Evolutionary conservation across 306 rosid species (phyloP).

Genomic region (Comarum palustre): DNA sequence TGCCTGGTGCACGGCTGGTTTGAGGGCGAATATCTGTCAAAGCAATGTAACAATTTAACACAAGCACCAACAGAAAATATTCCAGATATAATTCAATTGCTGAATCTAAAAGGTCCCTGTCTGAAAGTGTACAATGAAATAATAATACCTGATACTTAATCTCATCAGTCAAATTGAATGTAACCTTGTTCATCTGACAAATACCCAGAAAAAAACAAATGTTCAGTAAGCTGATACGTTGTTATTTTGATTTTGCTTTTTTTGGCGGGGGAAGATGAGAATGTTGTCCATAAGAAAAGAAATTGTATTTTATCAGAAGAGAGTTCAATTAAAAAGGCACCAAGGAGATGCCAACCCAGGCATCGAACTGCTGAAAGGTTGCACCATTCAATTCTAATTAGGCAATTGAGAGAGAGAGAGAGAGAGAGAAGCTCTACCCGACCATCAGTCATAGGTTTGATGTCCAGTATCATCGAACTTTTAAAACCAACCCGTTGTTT

Average conservation of each 20-base stretch:
- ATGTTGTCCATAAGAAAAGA: background rate
- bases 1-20: constrained; percentile 95
- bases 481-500: constrained; percentile 84
- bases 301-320: background rate
- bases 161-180: constrained; percentile 90
- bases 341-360: background rate
- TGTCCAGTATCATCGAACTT: constrained; percentile 85
- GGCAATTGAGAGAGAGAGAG: background rate
- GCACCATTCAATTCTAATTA: background rate
- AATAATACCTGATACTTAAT: constrained; percentile 79
- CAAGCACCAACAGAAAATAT: background rate
- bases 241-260: background rate
- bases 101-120: background rate
- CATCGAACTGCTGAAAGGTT: background rate
- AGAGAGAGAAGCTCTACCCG: constrained; percentile 61
- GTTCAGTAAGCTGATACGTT: constrained; percentile 19
- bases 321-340: background rate
- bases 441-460: constrained; percentile 84
- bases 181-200: constrained; percentile 84
- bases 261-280: background rate
- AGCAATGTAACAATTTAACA: constrained; percentile 23
- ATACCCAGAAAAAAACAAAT: constrained; percentile 15
- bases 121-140: constrained; percentile 20
- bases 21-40: constrained; percentile 81
- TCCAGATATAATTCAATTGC: constrained; percentile 1